These are phyloP conservation scores for Ampelocalamus luodianensis DNA, from an alignment of 176 grass and related monocot species.

Conservation along the genomic window DNA sequence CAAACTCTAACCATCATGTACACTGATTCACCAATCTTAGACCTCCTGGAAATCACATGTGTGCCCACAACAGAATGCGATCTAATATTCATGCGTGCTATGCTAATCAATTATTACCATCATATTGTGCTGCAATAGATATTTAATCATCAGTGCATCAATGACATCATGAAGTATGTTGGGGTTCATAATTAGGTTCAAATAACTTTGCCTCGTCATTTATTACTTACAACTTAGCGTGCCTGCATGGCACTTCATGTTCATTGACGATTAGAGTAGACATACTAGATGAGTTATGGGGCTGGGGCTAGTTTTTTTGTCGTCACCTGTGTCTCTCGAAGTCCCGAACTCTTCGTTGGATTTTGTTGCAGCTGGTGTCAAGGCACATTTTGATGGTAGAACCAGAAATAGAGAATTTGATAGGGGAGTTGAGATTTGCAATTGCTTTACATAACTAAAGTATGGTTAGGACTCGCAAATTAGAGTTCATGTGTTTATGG, in stretches of 20 bases:
- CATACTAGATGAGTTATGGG: neutral
- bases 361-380: neutral
- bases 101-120: slow-evolving; percentile 7
- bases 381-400: neutral
- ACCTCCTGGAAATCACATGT: slow-evolving; percentile 8
- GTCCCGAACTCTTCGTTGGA: neutral
- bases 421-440: neutral
- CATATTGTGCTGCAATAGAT: neutral
- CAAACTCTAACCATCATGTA: neutral
- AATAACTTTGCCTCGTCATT: neutral
- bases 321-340: neutral
- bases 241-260: neutral
- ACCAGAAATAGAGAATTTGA: neutral
- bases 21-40: neutral
- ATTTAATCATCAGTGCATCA: neutral
- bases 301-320: neutral
- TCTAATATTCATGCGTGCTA: neutral
- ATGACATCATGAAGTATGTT: slow-evolving; percentile 15
- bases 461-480: neutral
- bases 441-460: neutral
- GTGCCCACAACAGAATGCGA: neutral
- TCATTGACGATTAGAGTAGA: neutral
- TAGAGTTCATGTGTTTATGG: slow-evolving; percentile 9
- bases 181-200: neutral
- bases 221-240: neutral